Evolutionary conservation across 805 yeast genomes (phyloP).

Genomic region (Kuraishia ogatae): DNA sequence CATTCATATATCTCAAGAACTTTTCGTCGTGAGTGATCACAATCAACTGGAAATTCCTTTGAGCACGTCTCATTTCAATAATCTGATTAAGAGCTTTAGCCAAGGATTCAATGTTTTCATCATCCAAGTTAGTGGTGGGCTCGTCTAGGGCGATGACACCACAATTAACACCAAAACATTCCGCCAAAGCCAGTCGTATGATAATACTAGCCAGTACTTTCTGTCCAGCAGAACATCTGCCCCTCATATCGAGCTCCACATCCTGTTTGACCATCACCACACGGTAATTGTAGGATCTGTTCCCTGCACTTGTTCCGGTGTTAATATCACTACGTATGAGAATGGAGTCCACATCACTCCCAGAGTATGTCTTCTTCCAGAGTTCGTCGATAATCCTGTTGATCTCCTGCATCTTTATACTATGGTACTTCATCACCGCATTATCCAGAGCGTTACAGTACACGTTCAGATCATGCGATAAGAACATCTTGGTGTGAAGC

Average conservation of each 20-base stretch:
- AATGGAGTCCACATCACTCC: slow-evolving; percentile 91
- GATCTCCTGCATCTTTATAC: slow-evolving; percentile 86
- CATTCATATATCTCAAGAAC: slow-evolving; percentile 78
- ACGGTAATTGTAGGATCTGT: slow-evolving; percentile 78
- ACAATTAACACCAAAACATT: slow-evolving; percentile 90
- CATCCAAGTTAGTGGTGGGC: slow-evolving; percentile 94
- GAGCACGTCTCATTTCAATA: slow-evolving; percentile 65
- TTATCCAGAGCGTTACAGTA: slow-evolving; percentile 82
- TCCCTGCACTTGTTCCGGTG: slow-evolving; percentile 30
- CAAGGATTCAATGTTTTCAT: slow-evolving; percentile 78
- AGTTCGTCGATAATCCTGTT: slow-evolving; percentile 81
- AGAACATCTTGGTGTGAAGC: slow-evolving; percentile 65
- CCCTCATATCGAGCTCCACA: slow-evolving; percentile 94
- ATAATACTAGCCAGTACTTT: slow-evolving; percentile 88
- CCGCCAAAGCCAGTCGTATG: slow-evolving; percentile 86
- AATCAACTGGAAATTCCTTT: slow-evolving; percentile 85
- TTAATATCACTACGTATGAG: slow-evolving; percentile 75
- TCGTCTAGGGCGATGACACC: slow-evolving; percentile 96
- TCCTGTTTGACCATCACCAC: slow-evolving; percentile 94
- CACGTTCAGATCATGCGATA: slow-evolving; percentile 72
- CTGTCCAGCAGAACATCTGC: slow-evolving; percentile 97
- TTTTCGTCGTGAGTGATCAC: slow-evolving; percentile 96
- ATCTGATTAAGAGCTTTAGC: slow-evolving; percentile 74
- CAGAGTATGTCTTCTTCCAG: slow-evolving; percentile 91
- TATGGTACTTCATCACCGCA: slow-evolving; percentile 90